Evolutionary conservation across 2,329 filamentous ascomycete genomes (phyloP), one percentile per base, ranked within the genome.

Genomic region (Penicillium sp.): DNA sequence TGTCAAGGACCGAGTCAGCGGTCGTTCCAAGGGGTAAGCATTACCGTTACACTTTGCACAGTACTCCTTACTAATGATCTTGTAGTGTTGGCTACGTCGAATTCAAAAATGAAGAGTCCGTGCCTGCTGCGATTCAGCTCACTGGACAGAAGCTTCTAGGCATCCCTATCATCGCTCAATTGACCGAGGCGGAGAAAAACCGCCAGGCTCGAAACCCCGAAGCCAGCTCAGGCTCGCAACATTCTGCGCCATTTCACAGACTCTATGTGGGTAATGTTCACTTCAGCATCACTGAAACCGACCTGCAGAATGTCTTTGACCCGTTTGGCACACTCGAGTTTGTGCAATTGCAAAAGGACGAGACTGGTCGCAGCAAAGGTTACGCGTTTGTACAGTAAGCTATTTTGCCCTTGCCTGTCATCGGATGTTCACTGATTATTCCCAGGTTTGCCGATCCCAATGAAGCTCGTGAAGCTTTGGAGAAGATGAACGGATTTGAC

Each of bases 401-500:
- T 9, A 6, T 13, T 10, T 27, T 5, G 6, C 3, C 16, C 9
- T 13, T 31, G 10, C 13, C 12, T 32, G 6, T 22, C 10, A 10
- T 28, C 39, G n/a, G n/a, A n/a, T 29, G 13, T 8, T 44, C 32
- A 41, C 68, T 22, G 5, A 75, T 55, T 6, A 11, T 6, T 4
- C 11, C 11, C 45, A 95, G 88, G 61, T 95, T 93, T 68, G 82
- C 84, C 58, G 85, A 96, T 60, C 88, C 90, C 42, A 79, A 80
- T 49, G 82, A 95, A 67, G 92, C 92, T 60, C 86, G 90, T 61
- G 86, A 95, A 65, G 93, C 92, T 45, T 74, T 98, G 49, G 88
- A 95, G 67, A 95, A 95, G 70, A 95, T 98, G 90, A 98, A 98
- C 69, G 89, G 90, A 50, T 98, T 96, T 71, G 92, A 96, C 69